Conservation (phyloP, 2,329 filamentous ascomycete genomes). For the Karstenula rhodostoma region DNA sequence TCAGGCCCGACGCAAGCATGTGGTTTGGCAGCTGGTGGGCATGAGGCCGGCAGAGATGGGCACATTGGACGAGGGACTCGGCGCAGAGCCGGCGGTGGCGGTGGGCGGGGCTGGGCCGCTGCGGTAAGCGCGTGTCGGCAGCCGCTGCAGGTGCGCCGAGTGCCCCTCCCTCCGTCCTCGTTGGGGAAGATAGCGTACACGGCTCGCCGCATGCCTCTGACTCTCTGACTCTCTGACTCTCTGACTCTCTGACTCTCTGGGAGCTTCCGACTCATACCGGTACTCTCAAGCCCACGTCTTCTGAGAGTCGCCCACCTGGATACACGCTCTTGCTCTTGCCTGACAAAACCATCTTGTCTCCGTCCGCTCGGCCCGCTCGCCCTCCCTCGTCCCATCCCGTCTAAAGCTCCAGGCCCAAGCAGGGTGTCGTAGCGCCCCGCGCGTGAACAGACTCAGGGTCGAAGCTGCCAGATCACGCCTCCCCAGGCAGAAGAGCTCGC, state of each 20-base stretch:
- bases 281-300: background rate
- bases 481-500: conserved; percentile 6
- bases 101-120: background rate
- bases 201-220: background rate
- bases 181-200: background rate
- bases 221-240: background rate
- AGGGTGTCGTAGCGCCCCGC: background rate
- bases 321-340: background rate
- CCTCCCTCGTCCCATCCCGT: background rate
- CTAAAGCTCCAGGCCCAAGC: conserved; percentile 1
- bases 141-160: background rate
- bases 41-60: conserved; percentile 4
- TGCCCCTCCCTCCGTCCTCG: too few relatives aligned
- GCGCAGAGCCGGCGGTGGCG: background rate
- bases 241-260: too few relatives aligned
- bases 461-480: conserved; percentile 1
- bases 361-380: background rate
- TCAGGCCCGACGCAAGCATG: background rate
- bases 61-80: conserved; percentile 1
- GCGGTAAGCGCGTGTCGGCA: conserved; percentile 4
- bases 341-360: too few relatives aligned
- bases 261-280: background rate
- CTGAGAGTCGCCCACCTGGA: too few relatives aligned
- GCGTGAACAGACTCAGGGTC: conserved; percentile 1
- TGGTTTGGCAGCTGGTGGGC: background rate